These are phyloP conservation scores for Fusarium burgessii DNA, from an alignment of 2,329 filamentous ascomycete genomes.

Conservation along the genomic window DNA sequence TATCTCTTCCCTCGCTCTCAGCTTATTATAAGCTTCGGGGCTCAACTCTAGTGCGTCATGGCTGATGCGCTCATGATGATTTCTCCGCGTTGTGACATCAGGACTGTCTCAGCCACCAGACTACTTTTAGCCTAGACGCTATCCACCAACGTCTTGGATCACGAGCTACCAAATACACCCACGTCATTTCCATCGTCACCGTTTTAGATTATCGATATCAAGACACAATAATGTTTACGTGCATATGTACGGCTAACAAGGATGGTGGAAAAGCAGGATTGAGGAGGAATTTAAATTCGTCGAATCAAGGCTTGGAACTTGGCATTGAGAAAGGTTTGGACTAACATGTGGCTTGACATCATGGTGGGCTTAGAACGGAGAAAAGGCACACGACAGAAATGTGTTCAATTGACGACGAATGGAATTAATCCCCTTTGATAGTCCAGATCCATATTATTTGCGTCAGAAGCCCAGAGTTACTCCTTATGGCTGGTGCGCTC, in stretches of 20 bases:
- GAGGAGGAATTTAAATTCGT: neutral
- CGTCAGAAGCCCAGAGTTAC: too few species aligned
- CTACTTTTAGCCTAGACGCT: slow-evolving; percentile 10
- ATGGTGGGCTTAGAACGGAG: neutral
- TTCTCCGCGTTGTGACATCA: slow-evolving; percentile 26
- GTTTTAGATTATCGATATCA: slow-evolving; percentile 20
- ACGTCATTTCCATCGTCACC: slow-evolving; percentile 30
- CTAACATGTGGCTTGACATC: slow-evolving; percentile 11
- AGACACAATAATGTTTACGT: neutral
- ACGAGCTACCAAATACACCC: slow-evolving; percentile 4
- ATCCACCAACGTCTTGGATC: neutral
- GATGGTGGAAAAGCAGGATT: slow-evolving; percentile 14
- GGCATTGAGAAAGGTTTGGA: neutral
- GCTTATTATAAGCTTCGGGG: neutral
- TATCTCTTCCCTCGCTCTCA: neutral
- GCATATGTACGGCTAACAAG: neutral
- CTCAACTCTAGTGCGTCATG: slow-evolving; percentile 30
- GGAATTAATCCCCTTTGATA: too few species aligned
- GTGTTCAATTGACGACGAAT: neutral
- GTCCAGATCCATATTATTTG: too few species aligned
- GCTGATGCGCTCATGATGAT: slow-evolving; percentile 28
- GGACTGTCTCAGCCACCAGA: slow-evolving; percentile 9
- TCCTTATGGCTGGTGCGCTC: neutral
- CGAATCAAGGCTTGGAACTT: neutral
- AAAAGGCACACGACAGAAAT: slow-evolving; percentile 4